Evolutionary conservation across 2,329 filamentous ascomycete genomes (phyloP).

Genomic region (Verticillium klebahnii): DNA sequence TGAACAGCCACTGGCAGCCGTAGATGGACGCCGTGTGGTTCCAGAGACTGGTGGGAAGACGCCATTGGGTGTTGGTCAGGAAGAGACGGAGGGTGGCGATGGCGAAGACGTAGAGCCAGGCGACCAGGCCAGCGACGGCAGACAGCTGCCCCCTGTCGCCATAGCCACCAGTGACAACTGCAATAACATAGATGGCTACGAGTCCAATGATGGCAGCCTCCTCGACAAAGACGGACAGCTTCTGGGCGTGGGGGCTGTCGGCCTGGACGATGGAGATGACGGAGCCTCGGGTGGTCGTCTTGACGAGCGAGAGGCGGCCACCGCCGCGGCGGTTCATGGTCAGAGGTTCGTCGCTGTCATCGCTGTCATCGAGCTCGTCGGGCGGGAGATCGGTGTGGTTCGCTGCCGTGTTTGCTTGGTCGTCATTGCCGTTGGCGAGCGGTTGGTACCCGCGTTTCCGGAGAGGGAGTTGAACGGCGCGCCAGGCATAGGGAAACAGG

Average conservation of each 20-base stretch:
- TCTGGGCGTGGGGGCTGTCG: constrained; percentile 71
- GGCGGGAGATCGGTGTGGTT: constrained; percentile 50
- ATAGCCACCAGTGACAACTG: constrained; percentile 57
- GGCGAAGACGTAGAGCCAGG: constrained; percentile 77
- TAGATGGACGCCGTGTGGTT: constrained; percentile 90
- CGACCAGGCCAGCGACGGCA: constrained; percentile 61
- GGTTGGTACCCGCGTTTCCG: constrained; percentile 51
- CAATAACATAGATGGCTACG: constrained; percentile 62
- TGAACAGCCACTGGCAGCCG: constrained; percentile 73
- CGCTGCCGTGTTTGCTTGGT: constrained; percentile 29
- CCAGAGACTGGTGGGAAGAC: constrained; percentile 70
- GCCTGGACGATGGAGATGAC: constrained; percentile 61
- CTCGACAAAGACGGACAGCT: constrained; percentile 67
- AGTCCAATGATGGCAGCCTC: constrained; percentile 69
- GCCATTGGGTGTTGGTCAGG: constrained; percentile 60
- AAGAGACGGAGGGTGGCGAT: constrained; percentile 70
- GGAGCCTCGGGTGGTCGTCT: constrained; percentile 58
- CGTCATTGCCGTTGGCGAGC: constrained; percentile 35
- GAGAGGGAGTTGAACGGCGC: constrained; percentile 39
- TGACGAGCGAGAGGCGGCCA: constrained; percentile 52
- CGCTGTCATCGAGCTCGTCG: constrained; percentile 39
- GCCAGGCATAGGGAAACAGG: constrained; percentile 49
- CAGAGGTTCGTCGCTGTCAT: constrained; percentile 55
- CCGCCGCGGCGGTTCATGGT: constrained; percentile 51
- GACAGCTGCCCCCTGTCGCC: constrained; percentile 53